phyloP scores from a whole-genome alignment of 768 basidiomycete genomes.

The Lactarius evosmus region DNA sequence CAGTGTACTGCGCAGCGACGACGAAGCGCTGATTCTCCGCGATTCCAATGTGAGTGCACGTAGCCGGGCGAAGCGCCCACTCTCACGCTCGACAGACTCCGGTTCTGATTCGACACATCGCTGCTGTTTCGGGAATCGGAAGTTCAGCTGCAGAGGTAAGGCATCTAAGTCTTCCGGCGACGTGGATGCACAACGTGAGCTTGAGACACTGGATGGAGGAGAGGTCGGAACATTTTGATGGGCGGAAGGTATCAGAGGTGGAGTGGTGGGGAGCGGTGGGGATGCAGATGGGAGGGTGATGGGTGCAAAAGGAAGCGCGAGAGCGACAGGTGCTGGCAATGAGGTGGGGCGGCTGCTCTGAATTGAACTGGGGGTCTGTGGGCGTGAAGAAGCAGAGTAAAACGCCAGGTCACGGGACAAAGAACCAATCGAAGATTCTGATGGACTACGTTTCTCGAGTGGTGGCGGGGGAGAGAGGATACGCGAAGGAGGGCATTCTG shows the following conservation, averaged over 20 bases:
- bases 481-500: not conserved
- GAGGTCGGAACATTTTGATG: not conserved
- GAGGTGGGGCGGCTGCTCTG: constrained; percentile 19
- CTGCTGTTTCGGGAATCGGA: constrained; percentile 24
- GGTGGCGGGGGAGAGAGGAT: not conserved
- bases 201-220: constrained; percentile 11
- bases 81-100: constrained; percentile 20
- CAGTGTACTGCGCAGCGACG: constrained; percentile 19
- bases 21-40: constrained; percentile 15
- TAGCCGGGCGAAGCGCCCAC: constrained; percentile 11
- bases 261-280: constrained; percentile 10
- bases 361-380: constrained; percentile 22
- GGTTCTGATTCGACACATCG: constrained; percentile 11
- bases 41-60: constrained; percentile 7
- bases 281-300: not conserved
- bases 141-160: constrained; percentile 14
- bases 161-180: constrained; percentile 2
- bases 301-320: constrained; percentile 9
- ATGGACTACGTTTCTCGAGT: constrained; percentile 19
- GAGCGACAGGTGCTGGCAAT: constrained; percentile 6
- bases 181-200: not conserved
- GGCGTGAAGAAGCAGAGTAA: constrained; percentile 20
- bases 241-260: constrained; percentile 7
- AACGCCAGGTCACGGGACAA: constrained; percentile 22
- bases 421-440: constrained; percentile 17